Evolutionary conservation across 208 protist genomes (phyloP).

Genomic region (Acanthamoeba sp.): DNA sequence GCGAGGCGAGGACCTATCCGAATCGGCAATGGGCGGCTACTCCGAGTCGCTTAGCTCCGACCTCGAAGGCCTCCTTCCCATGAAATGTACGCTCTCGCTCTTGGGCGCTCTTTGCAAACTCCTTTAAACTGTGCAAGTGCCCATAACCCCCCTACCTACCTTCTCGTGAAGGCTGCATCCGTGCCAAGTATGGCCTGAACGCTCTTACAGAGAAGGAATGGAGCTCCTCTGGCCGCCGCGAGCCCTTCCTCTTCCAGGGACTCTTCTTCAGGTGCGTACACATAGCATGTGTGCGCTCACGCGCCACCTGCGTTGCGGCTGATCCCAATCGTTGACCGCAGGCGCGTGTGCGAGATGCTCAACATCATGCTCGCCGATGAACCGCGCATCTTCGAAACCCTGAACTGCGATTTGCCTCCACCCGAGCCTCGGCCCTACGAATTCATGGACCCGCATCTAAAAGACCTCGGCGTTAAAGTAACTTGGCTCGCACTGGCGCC

Average conservation of each 20-base stretch:
- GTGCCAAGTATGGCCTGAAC: not conserved
- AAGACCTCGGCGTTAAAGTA: constrained; percentile 33
- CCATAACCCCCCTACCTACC: not conserved
- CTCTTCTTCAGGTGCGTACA: constrained; percentile 5
- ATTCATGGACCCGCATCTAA: constrained; percentile 64
- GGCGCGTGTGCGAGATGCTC: constrained; percentile 67
- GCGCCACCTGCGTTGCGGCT: not conserved
- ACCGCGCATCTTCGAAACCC: constrained; percentile 60
- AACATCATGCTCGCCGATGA: constrained; percentile 69
- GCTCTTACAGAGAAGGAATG: constrained; percentile 1
- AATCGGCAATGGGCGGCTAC: constrained; percentile 37
- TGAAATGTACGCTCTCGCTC: not conserved
- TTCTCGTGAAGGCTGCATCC: not conserved
- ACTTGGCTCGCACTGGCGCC: not conserved
- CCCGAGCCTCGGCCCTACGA: constrained; percentile 54
- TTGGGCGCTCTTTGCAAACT: not conserved
- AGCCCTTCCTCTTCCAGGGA: constrained; percentile 57
- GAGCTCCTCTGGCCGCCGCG: not conserved
- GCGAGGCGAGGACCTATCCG: not conserved
- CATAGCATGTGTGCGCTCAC: no score
- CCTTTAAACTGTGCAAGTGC: not conserved
- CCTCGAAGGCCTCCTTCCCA: not conserved
- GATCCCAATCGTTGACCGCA: not conserved
- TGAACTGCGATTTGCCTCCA: constrained; percentile 1
- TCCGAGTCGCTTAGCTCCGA: constrained; percentile 26